Base-by-base conservation (phyloP, 208 protist species). In the Crithidia fasciculata region DNA sequence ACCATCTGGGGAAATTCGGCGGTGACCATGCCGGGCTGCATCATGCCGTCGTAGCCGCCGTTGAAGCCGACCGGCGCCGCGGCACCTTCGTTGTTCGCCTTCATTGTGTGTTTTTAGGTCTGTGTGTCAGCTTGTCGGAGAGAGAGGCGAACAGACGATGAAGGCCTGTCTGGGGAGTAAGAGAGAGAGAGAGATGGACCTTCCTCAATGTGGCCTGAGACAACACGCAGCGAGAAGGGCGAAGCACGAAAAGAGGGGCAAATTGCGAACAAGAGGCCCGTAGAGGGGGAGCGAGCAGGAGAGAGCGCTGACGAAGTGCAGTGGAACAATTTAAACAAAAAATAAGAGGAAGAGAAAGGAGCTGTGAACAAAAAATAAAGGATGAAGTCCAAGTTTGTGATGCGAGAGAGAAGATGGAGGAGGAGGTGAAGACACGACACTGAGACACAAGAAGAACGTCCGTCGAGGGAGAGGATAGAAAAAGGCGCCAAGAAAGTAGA, bases 1-100 rank as follows among this genome's bases (percentile, higher is more conserved):
- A 85, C 80, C 52, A 70, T 68, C 56, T 82, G 69, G 36, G 87
- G 68, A 47, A 54, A 81, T 65, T 83, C 72, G n/a, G 69, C 69
- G 12, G 58, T 50, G 44, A 13, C 60, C 55, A 79, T 66, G 18
- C 57, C 65, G 40, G 75, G 52, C 39, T 78, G 40, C 74, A 76
- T 73, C 66, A 80, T 74, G 19, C 56, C 78, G 39, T 83, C 82
- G 65, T 70, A 78, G 47, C 75, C 74, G 28, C 67, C 72, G 59
- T 60, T 59, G 53, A 71, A 76, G 58, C 63, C 53, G 36, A 68
- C 13, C 49, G 61, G 62, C 57, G 69, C 55, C 13, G 54, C 61
- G 36, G 57, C 74, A 8, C 59, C 68, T 7, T 74, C 74, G 4
- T 49, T 37, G 54, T 74, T 74, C 3, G 74, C 69, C 68, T 80